Percentiles rank a stretch among this genome's conserved stretches.
phyloP scores from a whole-genome alignment of 331 rosid species.

The Quercus tomentella region DNA sequence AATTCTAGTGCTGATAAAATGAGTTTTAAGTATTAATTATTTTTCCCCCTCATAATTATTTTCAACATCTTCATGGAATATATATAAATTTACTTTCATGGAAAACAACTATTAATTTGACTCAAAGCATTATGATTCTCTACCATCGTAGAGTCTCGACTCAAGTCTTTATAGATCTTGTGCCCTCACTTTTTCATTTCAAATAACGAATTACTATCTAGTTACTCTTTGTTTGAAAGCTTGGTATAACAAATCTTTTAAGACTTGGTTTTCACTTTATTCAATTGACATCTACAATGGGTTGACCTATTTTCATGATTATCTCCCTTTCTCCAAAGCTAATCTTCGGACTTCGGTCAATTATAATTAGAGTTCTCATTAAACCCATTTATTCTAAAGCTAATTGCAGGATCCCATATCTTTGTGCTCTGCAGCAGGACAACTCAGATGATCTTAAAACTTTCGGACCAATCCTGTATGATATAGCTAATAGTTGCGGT shows the following conservation, averaged over 20 bases:
- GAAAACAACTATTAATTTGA: no score
- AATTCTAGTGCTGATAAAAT: no score
- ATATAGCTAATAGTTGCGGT: slow-evolving; percentile 48
- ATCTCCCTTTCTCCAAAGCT: not conserved
- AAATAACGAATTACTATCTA: not conserved
- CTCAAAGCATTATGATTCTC: no score
- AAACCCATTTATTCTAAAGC: slow-evolving; percentile 1
- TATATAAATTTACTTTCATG: no score
- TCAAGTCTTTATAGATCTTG: no score
- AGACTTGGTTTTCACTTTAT: not conserved
- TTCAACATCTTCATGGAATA: no score
- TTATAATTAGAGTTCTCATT: not conserved
- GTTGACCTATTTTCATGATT: not conserved
- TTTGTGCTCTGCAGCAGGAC: slow-evolving; percentile 86
- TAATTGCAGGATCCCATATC: slow-evolving; percentile 63
- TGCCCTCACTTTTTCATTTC: not conserved
- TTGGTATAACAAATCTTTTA: not conserved
- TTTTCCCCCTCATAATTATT: no score
- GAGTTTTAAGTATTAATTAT: no score
- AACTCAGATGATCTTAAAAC: slow-evolving; percentile 61
- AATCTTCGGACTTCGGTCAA: not conserved
- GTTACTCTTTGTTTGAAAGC: not conserved
- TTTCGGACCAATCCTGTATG: slow-evolving; percentile 61
- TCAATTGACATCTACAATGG: not conserved
- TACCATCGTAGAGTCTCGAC: no score